These are phyloP conservation scores for Gynostemma pentaphyllum DNA, from an alignment of 306 rosid species.

Conservation along the genomic window DNA sequence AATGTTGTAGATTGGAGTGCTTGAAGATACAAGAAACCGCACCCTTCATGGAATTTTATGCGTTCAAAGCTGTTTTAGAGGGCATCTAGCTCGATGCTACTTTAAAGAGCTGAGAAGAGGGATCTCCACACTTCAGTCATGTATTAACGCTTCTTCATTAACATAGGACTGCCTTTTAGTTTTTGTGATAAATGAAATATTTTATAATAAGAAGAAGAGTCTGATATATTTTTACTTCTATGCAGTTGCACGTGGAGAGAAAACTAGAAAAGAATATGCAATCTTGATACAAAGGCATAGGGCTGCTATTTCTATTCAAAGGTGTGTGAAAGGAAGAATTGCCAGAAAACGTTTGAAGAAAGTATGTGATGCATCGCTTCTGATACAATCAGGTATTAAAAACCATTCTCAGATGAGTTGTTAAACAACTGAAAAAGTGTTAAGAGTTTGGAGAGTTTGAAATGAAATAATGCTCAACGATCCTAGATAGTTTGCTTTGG, in stretches of 20 bases:
- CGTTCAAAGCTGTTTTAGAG: constrained; percentile 97
- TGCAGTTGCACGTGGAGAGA: constrained; percentile 75
- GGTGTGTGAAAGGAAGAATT: constrained; percentile 37
- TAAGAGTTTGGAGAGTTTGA: not conserved
- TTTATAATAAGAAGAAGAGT: no score
- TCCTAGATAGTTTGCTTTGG: not conserved
- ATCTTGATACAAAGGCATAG: constrained; percentile 47
- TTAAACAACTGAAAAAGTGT: not conserved
- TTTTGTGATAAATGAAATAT: constrained; percentile 11
- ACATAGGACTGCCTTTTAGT: constrained; percentile 19
- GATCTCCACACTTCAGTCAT: constrained; percentile 72
- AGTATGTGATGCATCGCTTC: constrained; percentile 46
- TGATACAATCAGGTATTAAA: constrained; percentile 58
- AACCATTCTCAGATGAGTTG: not conserved
- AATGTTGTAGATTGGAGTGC: constrained; percentile 76
- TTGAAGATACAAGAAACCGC: constrained; percentile 94
- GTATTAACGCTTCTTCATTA: constrained; percentile 25
- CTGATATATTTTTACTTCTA: constrained; percentile 11
- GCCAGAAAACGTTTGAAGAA: constrained; percentile 37
- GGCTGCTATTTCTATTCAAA: constrained; percentile 72
- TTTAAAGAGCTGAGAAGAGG: constrained; percentile 56
- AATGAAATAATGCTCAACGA: not conserved
- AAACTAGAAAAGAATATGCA: constrained; percentile 56
- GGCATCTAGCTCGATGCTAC: constrained; percentile 66
- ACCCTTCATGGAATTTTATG: constrained; percentile 84